Percentiles rank a stretch among this genome's conserved stretches.
Conservation (phyloP, 306 rosid genomes). For the Delonix regia region DNA sequence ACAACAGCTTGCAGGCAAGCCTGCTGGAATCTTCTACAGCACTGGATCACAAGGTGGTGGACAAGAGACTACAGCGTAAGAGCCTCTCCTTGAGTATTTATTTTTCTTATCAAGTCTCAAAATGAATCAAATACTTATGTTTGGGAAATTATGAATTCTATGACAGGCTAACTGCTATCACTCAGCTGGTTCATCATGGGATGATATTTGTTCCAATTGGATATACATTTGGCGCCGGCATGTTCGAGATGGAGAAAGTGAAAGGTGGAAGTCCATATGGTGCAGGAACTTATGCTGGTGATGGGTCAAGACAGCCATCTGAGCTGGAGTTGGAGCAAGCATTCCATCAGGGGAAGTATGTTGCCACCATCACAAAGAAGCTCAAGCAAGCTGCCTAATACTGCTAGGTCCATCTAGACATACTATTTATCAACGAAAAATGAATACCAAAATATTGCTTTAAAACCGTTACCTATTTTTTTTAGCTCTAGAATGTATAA, state of each 20-base stretch:
- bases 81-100: not conserved
- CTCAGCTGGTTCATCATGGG: conserved; percentile 96
- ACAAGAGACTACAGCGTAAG: conserved; percentile 98
- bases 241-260: conserved; percentile 94
- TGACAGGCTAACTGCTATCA: conserved; percentile 85
- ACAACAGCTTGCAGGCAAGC: conserved; percentile 94
- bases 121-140: not conserved
- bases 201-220: conserved; percentile 91
- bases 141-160: conserved; percentile 17
- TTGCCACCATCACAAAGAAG: conserved; percentile 89
- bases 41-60: conserved; percentile 99
- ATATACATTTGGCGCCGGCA: conserved; percentile 90
- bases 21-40: conserved; percentile 91
- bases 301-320: conserved; percentile 86
- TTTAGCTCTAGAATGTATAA: conserved; percentile 42
- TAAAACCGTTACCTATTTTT: conserved; percentile 49
- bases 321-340: conserved; percentile 88
- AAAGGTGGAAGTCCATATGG: conserved; percentile 98
- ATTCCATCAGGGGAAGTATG: conserved; percentile 88
- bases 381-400: conserved; percentile 80
- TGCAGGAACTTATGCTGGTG: conserved; percentile 93
- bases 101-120: not conserved
- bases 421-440: conserved; percentile 29
- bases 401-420: conserved; percentile 28
- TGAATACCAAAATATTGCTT: conserved; percentile 39